Evolutionary conservation across 768 basidiomycete species (phyloP), one percentile per base, ranked within the genome.

Genomic region (Gelatoporia subvermispora): DNA sequence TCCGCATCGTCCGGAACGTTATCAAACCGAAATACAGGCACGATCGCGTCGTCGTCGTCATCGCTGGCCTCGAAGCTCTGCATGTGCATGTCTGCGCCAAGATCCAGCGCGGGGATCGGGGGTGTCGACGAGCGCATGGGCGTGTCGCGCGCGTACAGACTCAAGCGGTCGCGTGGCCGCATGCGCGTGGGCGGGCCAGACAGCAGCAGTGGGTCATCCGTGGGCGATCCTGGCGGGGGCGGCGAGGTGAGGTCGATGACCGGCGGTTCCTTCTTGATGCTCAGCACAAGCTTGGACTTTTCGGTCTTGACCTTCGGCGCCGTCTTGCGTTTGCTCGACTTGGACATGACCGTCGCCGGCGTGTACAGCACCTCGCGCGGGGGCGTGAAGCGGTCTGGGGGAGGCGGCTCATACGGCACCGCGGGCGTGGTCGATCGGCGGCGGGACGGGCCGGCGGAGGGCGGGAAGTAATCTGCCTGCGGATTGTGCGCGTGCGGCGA

Each of bases 191-290:
- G 58, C 10, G 70, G 68, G 3, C 73, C 79, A 39, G 72, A 74
- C 23, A 90, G 70, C 2, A 90, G 67, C 0, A 90, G 63, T 0
- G 88, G 88, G 56, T 90, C 88, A 34, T 90, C 88, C 1, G 78
- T 78, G 2, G 88, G 88, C 45, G 84, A 86, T 0, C 85, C 72
- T 1, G 88, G 88, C 8, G 84, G 80, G 56, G 80, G 72, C 3
- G 82, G 81, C 13, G 60, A 70, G 41, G 62, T 72, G 23, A 85
- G 65, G 56, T 86, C 78, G 53, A 87, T 69, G 16, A 78, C 77
- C 0, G 85, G 85, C 3, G 77, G 74, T 56, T 89, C 86, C 48
- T 69, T 77, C 73, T 89, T 90, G 50, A 66, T 60, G 35, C 55
- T 52, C 48, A 68, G 24, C 20, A 57, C 57, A 13, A 65, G 54